Evolutionary conservation across 768 basidiomycete species (phyloP).

Genomic region (Pisolithus sp.): DNA sequence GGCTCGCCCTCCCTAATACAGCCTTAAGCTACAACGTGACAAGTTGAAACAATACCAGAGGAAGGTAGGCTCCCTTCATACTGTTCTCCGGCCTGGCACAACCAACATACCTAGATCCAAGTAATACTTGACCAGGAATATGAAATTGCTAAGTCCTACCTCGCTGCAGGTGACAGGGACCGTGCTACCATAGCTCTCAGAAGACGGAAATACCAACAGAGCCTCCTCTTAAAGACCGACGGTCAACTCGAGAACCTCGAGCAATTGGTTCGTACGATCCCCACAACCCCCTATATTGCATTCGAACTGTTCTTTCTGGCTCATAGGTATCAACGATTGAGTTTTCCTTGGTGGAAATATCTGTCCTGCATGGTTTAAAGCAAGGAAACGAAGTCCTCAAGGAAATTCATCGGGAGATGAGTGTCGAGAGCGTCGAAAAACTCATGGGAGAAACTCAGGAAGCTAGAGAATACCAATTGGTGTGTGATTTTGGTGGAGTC

Average conservation of each 20-base stretch:
- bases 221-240: constrained; percentile 82
- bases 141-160: constrained; percentile 79
- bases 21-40: constrained; percentile 93
- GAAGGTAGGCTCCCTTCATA: constrained; percentile 46
- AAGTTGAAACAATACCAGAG: constrained; percentile 95
- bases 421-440: constrained; percentile 86
- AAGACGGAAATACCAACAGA: constrained; percentile 90
- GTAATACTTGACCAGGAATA: constrained; percentile 80
- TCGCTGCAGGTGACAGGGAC: constrained; percentile 78
- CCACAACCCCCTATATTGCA: not conserved
- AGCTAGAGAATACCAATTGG: constrained; percentile 86
- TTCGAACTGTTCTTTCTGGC: not conserved
- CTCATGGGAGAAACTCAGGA: constrained; percentile 90
- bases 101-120: constrained; percentile 58
- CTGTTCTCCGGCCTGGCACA: not conserved
- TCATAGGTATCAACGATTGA: constrained; percentile 90
- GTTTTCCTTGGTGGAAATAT: constrained; percentile 90
- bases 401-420: constrained; percentile 93
- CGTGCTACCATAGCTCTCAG: constrained; percentile 84
- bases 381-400: constrained; percentile 92
- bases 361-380: constrained; percentile 85
- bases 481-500: constrained; percentile 29
- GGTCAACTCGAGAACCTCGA: constrained; percentile 83
- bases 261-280: constrained; percentile 56
- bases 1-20: constrained; percentile 26